Conservation (phyloP, 805 yeast genomes). For the Starmera amethionina region DNA sequence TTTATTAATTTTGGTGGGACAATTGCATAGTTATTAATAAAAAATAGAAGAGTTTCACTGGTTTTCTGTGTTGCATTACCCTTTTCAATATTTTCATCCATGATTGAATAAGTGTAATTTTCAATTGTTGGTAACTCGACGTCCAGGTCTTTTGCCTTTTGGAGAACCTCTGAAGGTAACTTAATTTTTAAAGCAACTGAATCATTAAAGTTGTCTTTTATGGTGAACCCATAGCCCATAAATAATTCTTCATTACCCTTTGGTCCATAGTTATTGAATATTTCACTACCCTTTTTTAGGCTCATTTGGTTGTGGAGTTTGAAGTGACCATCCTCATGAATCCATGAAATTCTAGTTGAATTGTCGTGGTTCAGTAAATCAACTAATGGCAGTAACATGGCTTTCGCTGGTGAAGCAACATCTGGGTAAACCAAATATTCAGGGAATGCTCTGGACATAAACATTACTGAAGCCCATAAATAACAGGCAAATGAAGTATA, state of each 20-base stretch:
- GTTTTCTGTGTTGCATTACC: background rate
- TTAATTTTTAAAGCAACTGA: slow-evolving; percentile 54
- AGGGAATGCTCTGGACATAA: slow-evolving; percentile 79
- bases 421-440: slow-evolving; percentile 28
- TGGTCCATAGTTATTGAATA: slow-evolving; percentile 80
- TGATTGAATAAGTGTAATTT: slow-evolving; percentile 32
- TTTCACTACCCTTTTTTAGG: slow-evolving; percentile 27
- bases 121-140: slow-evolving; percentile 27
- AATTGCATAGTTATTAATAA: slow-evolving; percentile 18
- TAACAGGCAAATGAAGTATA: slow-evolving; percentile 65
- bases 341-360: slow-evolving; percentile 60
- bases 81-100: slow-evolving; percentile 10
- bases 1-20: slow-evolving; percentile 17
- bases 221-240: slow-evolving; percentile 68
- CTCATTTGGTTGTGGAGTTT: slow-evolving; percentile 10
- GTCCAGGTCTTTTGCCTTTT: slow-evolving; percentile 25
- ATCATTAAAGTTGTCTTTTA: slow-evolving; percentile 45
- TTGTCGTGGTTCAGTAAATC: slow-evolving; percentile 74
- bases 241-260: slow-evolving; percentile 84
- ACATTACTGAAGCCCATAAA: slow-evolving; percentile 64
- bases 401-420: slow-evolving; percentile 28
- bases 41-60: slow-evolving; percentile 23
- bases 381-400: slow-evolving; percentile 68
- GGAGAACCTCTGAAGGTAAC: slow-evolving; percentile 21
- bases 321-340: slow-evolving; percentile 16